Conservation (phyloP, 441 rosid species). For the Adansonia gregorii region DNA sequence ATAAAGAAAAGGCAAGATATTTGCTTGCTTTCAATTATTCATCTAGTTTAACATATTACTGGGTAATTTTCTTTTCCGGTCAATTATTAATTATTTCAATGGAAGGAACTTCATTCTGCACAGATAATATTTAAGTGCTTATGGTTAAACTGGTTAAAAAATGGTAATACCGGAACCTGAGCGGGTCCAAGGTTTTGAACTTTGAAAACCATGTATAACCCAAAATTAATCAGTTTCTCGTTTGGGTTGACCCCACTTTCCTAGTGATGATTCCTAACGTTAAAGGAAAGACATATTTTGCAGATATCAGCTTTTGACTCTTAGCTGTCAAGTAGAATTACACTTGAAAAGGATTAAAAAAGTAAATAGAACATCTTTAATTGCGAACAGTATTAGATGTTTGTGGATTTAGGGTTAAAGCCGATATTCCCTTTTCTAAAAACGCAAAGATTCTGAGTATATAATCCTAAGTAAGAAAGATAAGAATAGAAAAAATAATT, state of each 20-base stretch:
- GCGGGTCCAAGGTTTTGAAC: not conserved
- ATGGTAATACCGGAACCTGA: not conserved
- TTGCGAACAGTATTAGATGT: not conserved
- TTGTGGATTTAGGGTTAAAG: slow-evolving; percentile 9
- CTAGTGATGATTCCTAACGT: not conserved
- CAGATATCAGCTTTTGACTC: not conserved
- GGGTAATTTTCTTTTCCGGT: too few relatives aligned
- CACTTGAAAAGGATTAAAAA: not conserved
- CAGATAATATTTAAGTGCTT: not conserved
- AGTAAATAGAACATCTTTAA: not conserved
- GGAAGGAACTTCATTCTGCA: not conserved
- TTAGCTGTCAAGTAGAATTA: not conserved
- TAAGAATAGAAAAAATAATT: not conserved
- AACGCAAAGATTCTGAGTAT: not conserved
- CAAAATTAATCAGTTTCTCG: not conserved
- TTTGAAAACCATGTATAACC: not conserved
- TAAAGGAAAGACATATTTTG: not conserved
- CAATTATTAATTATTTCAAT: not conserved
- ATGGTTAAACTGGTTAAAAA: not conserved
- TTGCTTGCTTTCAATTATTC: too few relatives aligned
- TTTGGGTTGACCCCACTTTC: not conserved
- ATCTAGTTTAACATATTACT: not conserved
- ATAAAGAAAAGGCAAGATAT: too few relatives aligned
- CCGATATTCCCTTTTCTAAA: not conserved
- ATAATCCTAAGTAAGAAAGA: not conserved